phyloP scores from a whole-genome alignment of 164 flowering plant genomes.

The Dillenia turbinata region DNA sequence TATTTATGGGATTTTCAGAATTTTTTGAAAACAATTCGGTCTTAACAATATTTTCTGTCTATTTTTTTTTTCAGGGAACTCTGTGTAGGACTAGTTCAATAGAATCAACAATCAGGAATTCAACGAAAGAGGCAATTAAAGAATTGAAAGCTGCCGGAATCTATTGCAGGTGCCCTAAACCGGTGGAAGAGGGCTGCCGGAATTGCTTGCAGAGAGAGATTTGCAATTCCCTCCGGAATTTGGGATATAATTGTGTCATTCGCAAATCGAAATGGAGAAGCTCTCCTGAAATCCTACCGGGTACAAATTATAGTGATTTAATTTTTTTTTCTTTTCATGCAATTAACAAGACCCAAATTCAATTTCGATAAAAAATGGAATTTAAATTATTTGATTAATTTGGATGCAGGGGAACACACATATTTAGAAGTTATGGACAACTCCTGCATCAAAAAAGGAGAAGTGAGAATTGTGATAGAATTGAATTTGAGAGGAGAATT shows the following conservation, averaged over 20 bases:
- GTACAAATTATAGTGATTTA: slow-evolving; percentile 20
- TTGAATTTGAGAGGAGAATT: slow-evolving; percentile 37
- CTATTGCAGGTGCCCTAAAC: slow-evolving; percentile 42
- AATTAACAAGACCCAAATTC: too few relatives aligned
- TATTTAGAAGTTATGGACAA: slow-evolving; percentile 31
- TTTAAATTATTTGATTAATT: too few relatives aligned
- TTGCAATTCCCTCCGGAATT: slow-evolving; percentile 36
- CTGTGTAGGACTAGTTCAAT: slow-evolving; percentile 51
- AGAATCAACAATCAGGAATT: slow-evolving; percentile 54
- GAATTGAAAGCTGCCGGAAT: slow-evolving; percentile 27
- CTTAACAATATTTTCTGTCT: not conserved
- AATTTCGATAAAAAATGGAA: too few relatives aligned
- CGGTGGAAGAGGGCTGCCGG: slow-evolving; percentile 48
- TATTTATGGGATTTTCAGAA: not conserved
- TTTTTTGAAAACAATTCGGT: too few relatives aligned
- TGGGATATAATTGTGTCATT: slow-evolving; percentile 52
- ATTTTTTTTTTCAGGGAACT: slow-evolving; percentile 34
- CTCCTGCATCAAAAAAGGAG: slow-evolving; percentile 20
- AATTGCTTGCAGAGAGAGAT: slow-evolving; percentile 47
- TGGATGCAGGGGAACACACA: slow-evolving; percentile 30
- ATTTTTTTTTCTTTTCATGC: too few relatives aligned
- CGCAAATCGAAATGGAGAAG: slow-evolving; percentile 85
- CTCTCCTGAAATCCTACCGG: slow-evolving; percentile 67
- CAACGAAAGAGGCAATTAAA: slow-evolving; percentile 46
- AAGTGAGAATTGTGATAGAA: slow-evolving; percentile 26